phyloP scores from a whole-genome alignment of 257 asterid genomes.

The Nicotiana obtusifolia region DNA sequence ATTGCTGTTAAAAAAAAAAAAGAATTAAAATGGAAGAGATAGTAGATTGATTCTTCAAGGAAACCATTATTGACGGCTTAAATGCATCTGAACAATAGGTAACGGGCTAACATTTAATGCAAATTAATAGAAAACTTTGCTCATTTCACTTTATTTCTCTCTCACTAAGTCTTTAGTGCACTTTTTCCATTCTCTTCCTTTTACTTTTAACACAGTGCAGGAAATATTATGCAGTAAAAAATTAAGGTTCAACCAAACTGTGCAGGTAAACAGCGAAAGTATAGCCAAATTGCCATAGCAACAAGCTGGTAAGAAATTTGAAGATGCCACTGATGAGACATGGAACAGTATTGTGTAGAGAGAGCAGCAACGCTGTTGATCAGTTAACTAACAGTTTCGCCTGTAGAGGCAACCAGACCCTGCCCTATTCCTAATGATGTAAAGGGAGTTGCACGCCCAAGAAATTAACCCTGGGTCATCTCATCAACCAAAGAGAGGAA shows the following conservation, averaged over 20 bases:
- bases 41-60: background rate
- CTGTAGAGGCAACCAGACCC: background rate
- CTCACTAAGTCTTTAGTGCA: background rate
- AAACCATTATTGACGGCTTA: background rate
- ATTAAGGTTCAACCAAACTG: background rate
- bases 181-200: background rate
- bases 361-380: background rate
- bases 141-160: background rate
- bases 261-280: background rate
- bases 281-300: background rate
- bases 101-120: background rate
- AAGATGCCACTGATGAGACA: background rate
- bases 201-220: background rate
- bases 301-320: background rate
- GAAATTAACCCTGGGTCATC: background rate
- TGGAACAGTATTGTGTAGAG: background rate
- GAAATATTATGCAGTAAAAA: background rate
- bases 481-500: background rate
- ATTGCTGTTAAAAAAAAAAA: background rate
- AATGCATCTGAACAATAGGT: background rate
- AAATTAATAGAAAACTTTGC: background rate
- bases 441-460: background rate
- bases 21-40: background rate
- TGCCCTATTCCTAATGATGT: background rate
- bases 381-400: background rate